Evolutionary conservation across 2,329 filamentous ascomycete genomes (phyloP).

Genomic region (Alternaria metachromatica): DNA sequence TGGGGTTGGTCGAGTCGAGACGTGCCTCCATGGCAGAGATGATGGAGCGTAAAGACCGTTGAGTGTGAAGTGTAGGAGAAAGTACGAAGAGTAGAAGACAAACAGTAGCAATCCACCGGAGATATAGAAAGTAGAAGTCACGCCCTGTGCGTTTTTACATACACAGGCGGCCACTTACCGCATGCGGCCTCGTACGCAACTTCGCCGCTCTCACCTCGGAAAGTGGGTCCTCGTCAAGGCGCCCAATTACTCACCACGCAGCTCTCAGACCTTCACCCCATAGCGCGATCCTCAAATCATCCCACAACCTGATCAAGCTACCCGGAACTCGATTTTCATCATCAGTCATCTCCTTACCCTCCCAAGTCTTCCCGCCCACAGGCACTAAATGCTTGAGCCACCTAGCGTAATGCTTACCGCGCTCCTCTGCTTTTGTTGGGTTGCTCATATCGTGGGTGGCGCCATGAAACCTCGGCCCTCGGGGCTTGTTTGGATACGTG

Average conservation of each 20-base stretch:
- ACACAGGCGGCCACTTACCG: not conserved
- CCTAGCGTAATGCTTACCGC: not conserved
- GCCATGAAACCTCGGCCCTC: not conserved
- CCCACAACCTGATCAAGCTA: not conserved
- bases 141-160: not conserved
- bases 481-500: not conserved
- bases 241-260: not conserved
- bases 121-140: not conserved
- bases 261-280: not conserved
- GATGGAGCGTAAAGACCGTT: rapidly evolving
- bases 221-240: not conserved
- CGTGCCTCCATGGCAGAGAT: not conserved
- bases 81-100: not conserved
- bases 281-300: not conserved
- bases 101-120: not conserved
- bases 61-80: not conserved
- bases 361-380: not conserved
- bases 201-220: rapidly evolving
- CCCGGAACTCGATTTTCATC: not conserved
- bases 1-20: not conserved
- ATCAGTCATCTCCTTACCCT: not conserved
- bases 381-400: not conserved
- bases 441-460: not conserved
- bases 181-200: not conserved
- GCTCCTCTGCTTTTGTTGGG: not conserved